Evolutionary conservation across 495 filamentous ascomycete genomes (phyloP).

Genomic region (Hypoxylon trugodes): DNA sequence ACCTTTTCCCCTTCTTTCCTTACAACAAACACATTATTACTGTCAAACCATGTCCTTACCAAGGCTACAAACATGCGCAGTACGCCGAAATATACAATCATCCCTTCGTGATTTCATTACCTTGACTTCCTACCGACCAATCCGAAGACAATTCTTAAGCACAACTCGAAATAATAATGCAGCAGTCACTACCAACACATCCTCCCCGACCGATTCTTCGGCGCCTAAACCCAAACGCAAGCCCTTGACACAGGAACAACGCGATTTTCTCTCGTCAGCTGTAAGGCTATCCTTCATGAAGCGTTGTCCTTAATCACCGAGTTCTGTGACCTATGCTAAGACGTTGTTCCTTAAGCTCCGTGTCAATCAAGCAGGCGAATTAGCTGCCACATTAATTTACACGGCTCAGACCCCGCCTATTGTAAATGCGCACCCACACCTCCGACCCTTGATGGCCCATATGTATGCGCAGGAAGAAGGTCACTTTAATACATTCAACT

Average conservation of each 20-base stretch:
- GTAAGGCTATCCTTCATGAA: conserved; percentile 50
- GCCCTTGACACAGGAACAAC: conserved; percentile 73
- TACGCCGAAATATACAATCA: conserved; percentile 11
- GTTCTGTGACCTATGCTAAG: conserved; percentile 25
- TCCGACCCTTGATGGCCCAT: conserved; percentile 89
- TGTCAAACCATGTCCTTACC: conserved; percentile 17
- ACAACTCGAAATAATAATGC: conserved; percentile 13
- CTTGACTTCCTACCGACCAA: not conserved
- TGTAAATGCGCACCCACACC: conserved; percentile 81
- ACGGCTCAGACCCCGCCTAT: conserved; percentile 77
- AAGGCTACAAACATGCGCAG: conserved; percentile 6
- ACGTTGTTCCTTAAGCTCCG: conserved; percentile 60
- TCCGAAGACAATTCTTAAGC: conserved; percentile 17
- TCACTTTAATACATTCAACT: conserved; percentile 87
- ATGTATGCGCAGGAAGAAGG: conserved; percentile 97
- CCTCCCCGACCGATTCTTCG: conserved; percentile 19
- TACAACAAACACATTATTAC: not conserved
- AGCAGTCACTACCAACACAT: conserved; percentile 7
- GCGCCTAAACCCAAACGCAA: conserved; percentile 58
- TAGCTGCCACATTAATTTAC: conserved; percentile 88
- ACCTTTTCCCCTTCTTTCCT: not conserved
- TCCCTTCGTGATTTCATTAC: conserved; percentile 4
- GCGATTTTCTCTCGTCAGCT: conserved; percentile 79
- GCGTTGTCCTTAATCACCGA: conserved; percentile 3
- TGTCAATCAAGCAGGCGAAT: conserved; percentile 90